Base-by-base conservation (phyloP, 2,329 filamentous ascomycete species). In the Didymella exigua region DNA sequence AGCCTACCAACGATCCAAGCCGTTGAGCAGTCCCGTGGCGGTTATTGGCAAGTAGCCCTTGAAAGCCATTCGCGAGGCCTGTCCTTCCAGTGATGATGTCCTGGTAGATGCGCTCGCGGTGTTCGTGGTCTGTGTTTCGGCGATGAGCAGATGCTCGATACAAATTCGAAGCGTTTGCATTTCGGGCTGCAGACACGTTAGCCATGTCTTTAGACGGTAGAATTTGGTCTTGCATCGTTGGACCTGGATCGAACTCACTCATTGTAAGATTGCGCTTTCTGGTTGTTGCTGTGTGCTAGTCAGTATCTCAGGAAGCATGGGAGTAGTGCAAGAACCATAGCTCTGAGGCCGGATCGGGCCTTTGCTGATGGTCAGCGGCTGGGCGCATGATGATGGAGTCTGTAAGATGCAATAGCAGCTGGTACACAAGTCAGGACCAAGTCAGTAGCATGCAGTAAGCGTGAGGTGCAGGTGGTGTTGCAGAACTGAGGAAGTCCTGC, bases 91-190 rank as follows among this genome's bases (percentile, higher is more conserved):
- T 11, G 5, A 10, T 34, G 11, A 47, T 19, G 5, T 29, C 33
- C 6, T 11, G 13, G 6, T 38, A 30, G 3, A 47, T 38, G 24
- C 14, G 27, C 33, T 47, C 44, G 16, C 44, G 44, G 33, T 18
- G 11, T 6, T 30, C 16, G 9, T 34, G n/a, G 24, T 18, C 16
- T 13, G 14, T n/a, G 10, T 11, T 13, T 47, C 33, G 24, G 27
- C 34, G 5, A 21, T 11, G 11, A 47, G 44, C 19, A 38, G 18
- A 13, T 19, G 24, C 33, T 47, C 19, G 23, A 66, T 63, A 37
- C 64, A 56, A 14, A 23, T 78, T 74, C 45, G 81, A 77, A 70
- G 61, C 21, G 57, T 63, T 37, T 61, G 58, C 66, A 70, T 68
- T 6, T 65, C 66, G 44, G n/a, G 4, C 34, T 47, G 16, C 8